Percentiles rank a stretch among this genome's conserved stretches.
phyloP scores from a whole-genome alignment of 192 early-diverging fungal species.

The Neocallimastix lanati region DNA sequence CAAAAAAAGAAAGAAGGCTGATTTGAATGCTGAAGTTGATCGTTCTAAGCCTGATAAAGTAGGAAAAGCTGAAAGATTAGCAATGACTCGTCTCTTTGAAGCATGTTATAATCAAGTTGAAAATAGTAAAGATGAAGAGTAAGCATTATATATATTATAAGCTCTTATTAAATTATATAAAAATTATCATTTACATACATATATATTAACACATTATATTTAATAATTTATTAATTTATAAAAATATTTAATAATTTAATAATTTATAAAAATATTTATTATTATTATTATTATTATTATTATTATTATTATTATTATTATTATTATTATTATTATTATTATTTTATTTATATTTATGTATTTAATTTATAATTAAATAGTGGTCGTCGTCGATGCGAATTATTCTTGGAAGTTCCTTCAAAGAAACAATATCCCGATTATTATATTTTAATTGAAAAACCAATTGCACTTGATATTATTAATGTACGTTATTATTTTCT shows the following conservation, averaged over 20 bases:
- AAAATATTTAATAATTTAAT: conserved; percentile 1
- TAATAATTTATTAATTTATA: too few species aligned
- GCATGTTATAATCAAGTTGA: conserved; percentile 41
- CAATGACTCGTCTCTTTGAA: conserved; percentile 35
- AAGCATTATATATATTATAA: conserved; percentile 10
- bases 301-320: too few species aligned
- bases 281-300: too few species aligned
- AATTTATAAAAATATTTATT: conserved; percentile 2
- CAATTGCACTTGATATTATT: conserved; percentile 81
- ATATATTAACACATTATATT: too few species aligned
- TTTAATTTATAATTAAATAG: conserved; percentile 2
- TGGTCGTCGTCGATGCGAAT: conserved; percentile 47
- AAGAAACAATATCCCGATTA: conserved; percentile 68
- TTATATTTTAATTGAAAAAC: conserved; percentile 70
- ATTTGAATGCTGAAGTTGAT: conserved; percentile 15
- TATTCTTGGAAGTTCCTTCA: conserved; percentile 56
- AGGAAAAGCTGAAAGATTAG: conserved; percentile 22
- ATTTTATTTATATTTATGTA: too few species aligned
- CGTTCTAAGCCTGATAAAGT: conserved; percentile 26
- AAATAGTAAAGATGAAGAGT: conserved; percentile 22
- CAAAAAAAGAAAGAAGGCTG: conserved; percentile 7
- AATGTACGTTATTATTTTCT: conserved; percentile 43
- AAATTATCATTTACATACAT: too few species aligned
- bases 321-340: too few species aligned
- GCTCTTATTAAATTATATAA: too few species aligned